phyloP scores from a whole-genome alignment of 2,329 filamentous ascomycete genomes.

The Blastomyces gilchristii region DNA sequence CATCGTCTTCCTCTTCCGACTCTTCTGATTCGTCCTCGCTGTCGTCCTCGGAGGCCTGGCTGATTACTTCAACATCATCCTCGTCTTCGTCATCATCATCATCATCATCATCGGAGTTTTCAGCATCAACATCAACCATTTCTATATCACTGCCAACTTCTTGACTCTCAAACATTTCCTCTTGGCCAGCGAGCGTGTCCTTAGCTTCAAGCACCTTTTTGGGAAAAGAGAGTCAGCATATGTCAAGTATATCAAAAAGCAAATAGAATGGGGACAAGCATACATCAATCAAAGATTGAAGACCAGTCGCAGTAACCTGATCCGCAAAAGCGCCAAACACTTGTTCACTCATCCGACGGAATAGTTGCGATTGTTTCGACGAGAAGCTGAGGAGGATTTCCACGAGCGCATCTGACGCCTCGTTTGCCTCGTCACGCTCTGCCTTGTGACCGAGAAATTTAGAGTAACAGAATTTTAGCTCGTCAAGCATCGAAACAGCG shows the following conservation, averaged over 20 bases:
- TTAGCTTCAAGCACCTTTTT: slow-evolving; percentile 61
- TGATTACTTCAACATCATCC: slow-evolving; percentile 24
- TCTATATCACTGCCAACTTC: slow-evolving; percentile 33
- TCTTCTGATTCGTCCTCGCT: slow-evolving; percentile 43
- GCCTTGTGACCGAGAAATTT: slow-evolving; percentile 46
- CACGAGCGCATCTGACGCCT: slow-evolving; percentile 60
- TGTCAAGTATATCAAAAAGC: not conserved
- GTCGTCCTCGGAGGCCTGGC: slow-evolving; percentile 53
- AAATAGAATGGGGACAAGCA: slow-evolving; percentile 9
- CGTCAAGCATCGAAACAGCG: slow-evolving; percentile 68
- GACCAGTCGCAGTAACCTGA: slow-evolving; percentile 60
- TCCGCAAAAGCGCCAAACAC: slow-evolving; percentile 76
- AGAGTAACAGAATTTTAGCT: slow-evolving; percentile 66
- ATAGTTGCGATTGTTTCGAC: slow-evolving; percentile 70
- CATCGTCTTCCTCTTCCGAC: slow-evolving; percentile 18
- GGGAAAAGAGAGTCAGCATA: slow-evolving; percentile 30
- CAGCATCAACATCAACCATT: slow-evolving; percentile 27
- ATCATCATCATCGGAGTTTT: slow-evolving; percentile 9
- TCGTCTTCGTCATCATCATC: slow-evolving; percentile 6
- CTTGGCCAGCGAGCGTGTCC: slow-evolving; percentile 73
- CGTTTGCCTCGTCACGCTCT: slow-evolving; percentile 41
- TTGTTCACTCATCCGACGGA: slow-evolving; percentile 76
- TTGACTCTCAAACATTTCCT: slow-evolving; percentile 69
- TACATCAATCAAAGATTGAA: slow-evolving; percentile 51
- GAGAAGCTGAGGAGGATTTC: slow-evolving; percentile 87